Evolutionary conservation across 352 stramenopile species (phyloP), one percentile per base, ranked within the genome.

Genomic region (Phytophthora crassamura): DNA sequence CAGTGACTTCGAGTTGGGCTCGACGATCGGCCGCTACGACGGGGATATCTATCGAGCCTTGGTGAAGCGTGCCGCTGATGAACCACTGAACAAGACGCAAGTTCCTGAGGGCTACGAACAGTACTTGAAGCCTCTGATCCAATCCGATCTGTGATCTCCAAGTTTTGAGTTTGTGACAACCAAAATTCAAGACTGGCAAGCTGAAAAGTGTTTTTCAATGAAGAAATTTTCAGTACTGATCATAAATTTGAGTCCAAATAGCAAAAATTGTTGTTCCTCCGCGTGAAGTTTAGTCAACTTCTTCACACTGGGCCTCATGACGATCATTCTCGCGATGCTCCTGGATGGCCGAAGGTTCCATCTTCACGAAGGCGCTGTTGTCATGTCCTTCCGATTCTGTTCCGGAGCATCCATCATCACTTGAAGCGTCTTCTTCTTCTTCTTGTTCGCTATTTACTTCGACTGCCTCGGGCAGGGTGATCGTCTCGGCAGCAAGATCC

Each of bases 1-100:
- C 15, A 88, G 32, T n/a, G 78, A 90, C 63, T 89, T 88, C 43
- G 80, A 90, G 65, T 50, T 92, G 11, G 78, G 78, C 59, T 88
- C 79, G 63, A 77, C 72, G 11, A 82, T 88, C 46, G 79, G 77
- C 1, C 41, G 66, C 5, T 85, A 82, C 64, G 67, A 89, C 45
- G 80, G n/a, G n/a, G n/a, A n/a, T n/a, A n/a, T n/a, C n/a, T n/a
- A n/a, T n/a, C n/a, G n/a, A n/a, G n/a, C n/a, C 15, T 39, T 90
- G 8, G 76, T 86, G 16, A 52, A 74, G 15, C 71, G 69, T 7
- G 72, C 67, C 4, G 55, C 34, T 2, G 65, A 82, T 15, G 78
- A 87, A 47, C 78, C 80, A 11, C 54, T 89, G 15, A 87, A 87
- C 51, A 59, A 69, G 46, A 75, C 74, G 20, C 50, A 81, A 28